Base-by-base conservation (phyloP, 2,329 filamentous ascomycete species). In the Colletotrichum chlorophyti region DNA sequence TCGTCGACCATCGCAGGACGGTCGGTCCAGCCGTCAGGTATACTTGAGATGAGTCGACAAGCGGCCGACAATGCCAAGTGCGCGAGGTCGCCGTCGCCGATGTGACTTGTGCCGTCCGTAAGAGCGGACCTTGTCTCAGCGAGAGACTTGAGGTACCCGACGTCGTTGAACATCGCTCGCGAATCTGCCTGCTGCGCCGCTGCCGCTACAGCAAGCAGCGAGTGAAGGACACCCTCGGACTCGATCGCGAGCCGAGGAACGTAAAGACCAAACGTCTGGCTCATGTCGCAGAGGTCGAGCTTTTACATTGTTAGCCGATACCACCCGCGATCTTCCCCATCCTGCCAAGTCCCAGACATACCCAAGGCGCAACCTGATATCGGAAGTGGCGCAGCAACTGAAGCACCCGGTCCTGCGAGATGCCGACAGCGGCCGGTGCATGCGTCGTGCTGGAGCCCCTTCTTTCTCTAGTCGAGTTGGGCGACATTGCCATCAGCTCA, bases 291-390 rank as follows among this genome's bases (percentile, higher is more conserved):
- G 5, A 78, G 73, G 53, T 79, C 77, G 21, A 79, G 68, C 77
- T 79, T 29, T 5, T 1, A 2, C 9, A 2, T 0, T 1, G 17
- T 54, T 4, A 54, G 32, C 23, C 9, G 17, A 24, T 1, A n/a
- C n/a, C n/a, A n/a, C n/a, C n/a, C n/a, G n/a, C n/a, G n/a, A n/a
- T n/a, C n/a, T n/a, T n/a, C n/a, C n/a, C n/a, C n/a, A n/a, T n/a
- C n/a, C n/a, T n/a, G n/a, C n/a, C n/a, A n/a, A n/a, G n/a, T n/a
- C n/a, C 10, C 6, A 24, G 15, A 66, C 71, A 49, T 66, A 79
- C 77, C 76, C 77, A 79, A 17, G 76, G 73, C 6, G 77, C 76
- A 27, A 80, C 69, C 35, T 76, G 70, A 48, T 80, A 80, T 40
- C 75, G 68, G 51, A 77, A 80, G 50, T 78, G 70, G n/a, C 75